Evolutionary conservation across 192 early-diverging fungal species (phyloP), one percentile per base, ranked within the genome.

Genomic region (Entomortierella beljakovae): DNA sequence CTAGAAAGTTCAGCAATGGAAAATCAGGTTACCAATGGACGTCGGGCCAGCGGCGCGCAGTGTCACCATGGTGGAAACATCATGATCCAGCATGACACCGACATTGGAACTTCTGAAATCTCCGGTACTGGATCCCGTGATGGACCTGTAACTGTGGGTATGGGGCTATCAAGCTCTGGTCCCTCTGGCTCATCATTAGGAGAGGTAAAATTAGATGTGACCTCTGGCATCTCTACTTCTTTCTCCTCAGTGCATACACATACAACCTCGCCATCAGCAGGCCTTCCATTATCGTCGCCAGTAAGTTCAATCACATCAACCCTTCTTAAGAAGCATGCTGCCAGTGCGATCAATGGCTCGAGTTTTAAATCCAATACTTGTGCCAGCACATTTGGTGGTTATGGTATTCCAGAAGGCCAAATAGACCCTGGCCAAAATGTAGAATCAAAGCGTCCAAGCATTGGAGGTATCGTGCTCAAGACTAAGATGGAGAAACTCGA

Each of bases 351-450:
- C 11, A n/a, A 37, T 31, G n/a, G n/a, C 18, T 42, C 22, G 3
- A 18, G 23, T 23, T 63, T 52, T 38, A 70, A 56, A 32, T 31
- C 68, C 1, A 70, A 59, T 26, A 61, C 68, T 1, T 63, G 70
- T 28, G 52, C 23, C 15, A 61, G 61, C n/a, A 59, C 62, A 1
- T 74, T 59, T 55, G 57, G 22, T 26, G 57, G 63, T 23, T 65
- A 74, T 55, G 63, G 71, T 18, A 74, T 74, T 23, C 71, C 64
- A 2, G 71, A 74, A 42, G 71, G 64, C 8, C 72, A 64, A 52
- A 66, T 76, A 6, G 72, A 76, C 42, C 64, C 64, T 22, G 72
- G 64, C 15, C 58, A 62, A 33, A 64, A 76, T 34, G 58, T 40
- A 5, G 72, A 49, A 46, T 59, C 64, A 2, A 53, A 61, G 28